Conservation (phyloP, 2,329 filamentous ascomycete genomes). For the Hypoxylon rubiginosum region DNA sequence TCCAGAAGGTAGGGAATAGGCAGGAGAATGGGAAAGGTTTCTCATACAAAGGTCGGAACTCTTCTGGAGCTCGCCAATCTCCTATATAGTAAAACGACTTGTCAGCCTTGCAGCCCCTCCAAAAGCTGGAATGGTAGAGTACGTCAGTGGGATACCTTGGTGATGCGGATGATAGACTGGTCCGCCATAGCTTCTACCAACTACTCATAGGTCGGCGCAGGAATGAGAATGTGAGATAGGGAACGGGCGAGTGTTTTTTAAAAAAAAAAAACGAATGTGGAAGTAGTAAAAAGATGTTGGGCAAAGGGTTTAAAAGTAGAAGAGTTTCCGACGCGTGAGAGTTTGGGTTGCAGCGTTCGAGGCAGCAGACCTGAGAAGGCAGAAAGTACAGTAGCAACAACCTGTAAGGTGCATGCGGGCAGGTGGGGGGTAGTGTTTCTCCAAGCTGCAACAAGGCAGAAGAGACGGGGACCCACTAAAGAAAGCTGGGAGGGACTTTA, state of each 20-base stretch:
- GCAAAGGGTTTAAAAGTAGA: constrained; percentile 12
- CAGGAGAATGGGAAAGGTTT: constrained; percentile 6
- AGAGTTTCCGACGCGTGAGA: constrained; percentile 24
- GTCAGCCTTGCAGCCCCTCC: constrained; percentile 54
- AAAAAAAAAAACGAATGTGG: constrained; percentile 1
- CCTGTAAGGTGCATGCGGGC: not conserved
- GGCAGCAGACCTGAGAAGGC: constrained; percentile 24
- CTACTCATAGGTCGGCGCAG: constrained; percentile 26
- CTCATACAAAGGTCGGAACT: constrained; percentile 83
- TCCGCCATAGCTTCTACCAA: constrained; percentile 72
- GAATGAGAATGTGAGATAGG: not conserved
- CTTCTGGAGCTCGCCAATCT: constrained; percentile 87
- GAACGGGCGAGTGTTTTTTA: not conserved
- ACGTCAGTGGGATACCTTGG: constrained; percentile 78
- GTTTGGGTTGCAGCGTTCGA: constrained; percentile 29
- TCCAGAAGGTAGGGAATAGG: not conserved
- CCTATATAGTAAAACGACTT: constrained; percentile 63
- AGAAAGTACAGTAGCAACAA: constrained; percentile 16
- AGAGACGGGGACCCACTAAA: constrained; percentile 31
- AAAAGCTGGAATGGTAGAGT: constrained; percentile 23
- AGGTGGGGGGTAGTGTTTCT: not conserved
- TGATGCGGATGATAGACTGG: constrained; percentile 89
- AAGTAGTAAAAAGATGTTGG: constrained; percentile 9
- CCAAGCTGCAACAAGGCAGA: constrained; percentile 24
- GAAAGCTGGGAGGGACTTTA: not conserved